These are phyloP conservation scores for Leucosporidium yakuticum DNA, from an alignment of 768 basidiomycete genomes.

Conservation along the genomic window DNA sequence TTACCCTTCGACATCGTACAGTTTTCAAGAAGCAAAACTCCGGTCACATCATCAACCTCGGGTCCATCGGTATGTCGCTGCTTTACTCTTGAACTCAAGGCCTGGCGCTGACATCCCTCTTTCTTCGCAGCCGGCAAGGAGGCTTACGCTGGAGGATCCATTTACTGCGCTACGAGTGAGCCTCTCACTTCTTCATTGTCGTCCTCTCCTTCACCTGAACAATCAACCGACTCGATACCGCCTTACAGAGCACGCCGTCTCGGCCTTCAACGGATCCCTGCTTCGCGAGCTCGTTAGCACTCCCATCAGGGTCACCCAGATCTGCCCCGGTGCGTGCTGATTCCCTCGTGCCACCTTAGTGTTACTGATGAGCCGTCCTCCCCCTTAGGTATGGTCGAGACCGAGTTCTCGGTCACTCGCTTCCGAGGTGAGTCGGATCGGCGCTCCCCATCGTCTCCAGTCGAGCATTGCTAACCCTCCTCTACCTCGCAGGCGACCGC, in stretches of 20 bases:
- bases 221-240: background rate
- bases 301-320: constrained; percentile 85
- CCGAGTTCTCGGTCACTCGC: constrained; percentile 81
- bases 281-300: constrained; percentile 81
- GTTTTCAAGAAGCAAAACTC: constrained; percentile 69
- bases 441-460: too few species aligned
- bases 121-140: constrained; percentile 60
- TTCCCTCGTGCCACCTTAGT: too few species aligned
- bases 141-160: constrained; percentile 80
- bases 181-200: background rate
- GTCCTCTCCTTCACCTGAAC: background rate
- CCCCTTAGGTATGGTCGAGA: constrained; percentile 30
- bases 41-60: constrained; percentile 74
- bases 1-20: constrained; percentile 39
- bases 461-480: too few species aligned
- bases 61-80: constrained; percentile 54
- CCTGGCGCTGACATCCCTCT: too few species aligned
- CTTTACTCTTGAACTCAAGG: too few species aligned
- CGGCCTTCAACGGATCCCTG: constrained; percentile 75
- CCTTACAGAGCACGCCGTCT: constrained; percentile 51
- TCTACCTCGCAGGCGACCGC: constrained; percentile 52
- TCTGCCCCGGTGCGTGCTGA: constrained; percentile 67
- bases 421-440: constrained; percentile 53
- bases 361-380: background rate
- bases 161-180: constrained; percentile 80